Percentiles rank a stretch among this genome's conserved stretches.
These are phyloP conservation scores for Colletotrichum graminicola DNA, from an alignment of 2,329 filamentous ascomycete species.

Conservation along the genomic window DNA sequence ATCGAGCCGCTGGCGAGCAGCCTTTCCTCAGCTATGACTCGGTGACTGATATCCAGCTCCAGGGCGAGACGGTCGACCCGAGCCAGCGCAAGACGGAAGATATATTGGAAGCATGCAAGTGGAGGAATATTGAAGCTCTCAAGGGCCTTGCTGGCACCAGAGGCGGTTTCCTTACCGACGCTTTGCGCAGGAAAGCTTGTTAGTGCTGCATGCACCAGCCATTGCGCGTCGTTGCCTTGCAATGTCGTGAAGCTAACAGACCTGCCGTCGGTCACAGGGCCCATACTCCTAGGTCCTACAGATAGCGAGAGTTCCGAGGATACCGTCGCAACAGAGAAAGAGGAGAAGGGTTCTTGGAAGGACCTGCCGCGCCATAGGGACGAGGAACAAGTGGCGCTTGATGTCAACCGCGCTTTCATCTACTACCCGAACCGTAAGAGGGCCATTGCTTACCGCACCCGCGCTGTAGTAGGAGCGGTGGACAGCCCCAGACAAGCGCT, in stretches of 20 bases:
- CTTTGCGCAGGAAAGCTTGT: slow-evolving; percentile 82
- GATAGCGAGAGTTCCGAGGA: slow-evolving; percentile 40
- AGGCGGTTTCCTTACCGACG: slow-evolving; percentile 77
- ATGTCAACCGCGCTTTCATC: slow-evolving; percentile 96
- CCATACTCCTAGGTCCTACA: slow-evolving; percentile 64
- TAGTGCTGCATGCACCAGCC: slow-evolving; percentile 57
- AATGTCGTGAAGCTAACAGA: slow-evolving; percentile 35
- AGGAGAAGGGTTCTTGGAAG: slow-evolving; percentile 61
- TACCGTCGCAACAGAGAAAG: slow-evolving; percentile 39
- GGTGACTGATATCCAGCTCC: slow-evolving; percentile 2
- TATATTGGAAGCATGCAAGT: slow-evolving; percentile 71
- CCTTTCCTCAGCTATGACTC: neutral
- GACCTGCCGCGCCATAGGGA: slow-evolving; percentile 82
- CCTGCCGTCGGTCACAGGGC: slow-evolving; percentile 63
- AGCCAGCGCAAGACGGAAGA: slow-evolving; percentile 56
- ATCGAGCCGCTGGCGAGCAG: neutral
- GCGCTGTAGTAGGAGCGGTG: neutral
- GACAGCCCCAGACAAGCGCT: slow-evolving; percentile 9
- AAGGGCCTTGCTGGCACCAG: slow-evolving; percentile 69
- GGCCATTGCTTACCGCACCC: slow-evolving; percentile 6
- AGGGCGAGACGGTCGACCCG: slow-evolving; percentile 29
- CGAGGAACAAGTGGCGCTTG: slow-evolving; percentile 90
- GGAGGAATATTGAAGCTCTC: slow-evolving; percentile 67
- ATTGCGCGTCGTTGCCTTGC: neutral
- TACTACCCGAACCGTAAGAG: slow-evolving; percentile 87